A percentile compares a stretch with the other conserved stretches of the same genome.
phyloP scores from a whole-genome alignment of 345 rosid genomes.

The Fremontodendron californicum region DNA sequence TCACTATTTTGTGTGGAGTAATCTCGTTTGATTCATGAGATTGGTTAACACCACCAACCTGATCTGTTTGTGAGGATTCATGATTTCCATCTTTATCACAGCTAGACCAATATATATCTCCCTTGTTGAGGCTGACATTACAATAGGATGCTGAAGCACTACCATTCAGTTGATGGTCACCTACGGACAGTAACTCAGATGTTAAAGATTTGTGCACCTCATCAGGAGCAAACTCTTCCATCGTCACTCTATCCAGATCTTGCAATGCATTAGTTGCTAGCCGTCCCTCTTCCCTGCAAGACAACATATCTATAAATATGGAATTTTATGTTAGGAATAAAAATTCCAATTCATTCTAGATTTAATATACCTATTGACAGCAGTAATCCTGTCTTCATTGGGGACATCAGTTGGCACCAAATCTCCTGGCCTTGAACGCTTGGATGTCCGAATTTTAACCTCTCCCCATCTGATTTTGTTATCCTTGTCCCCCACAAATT shows the following conservation, averaged over 20 bases:
- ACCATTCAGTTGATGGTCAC: slow-evolving; percentile 7
- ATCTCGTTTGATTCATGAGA: slow-evolving; percentile 37
- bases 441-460: slow-evolving; percentile 42
- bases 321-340: slow-evolving; percentile 7
- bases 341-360: slow-evolving; percentile 19
- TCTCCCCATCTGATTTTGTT: slow-evolving; percentile 51
- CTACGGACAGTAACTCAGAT: slow-evolving; percentile 9
- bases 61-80: slow-evolving; percentile 15
- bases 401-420: slow-evolving; percentile 22
- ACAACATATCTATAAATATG: slow-evolving; percentile 17
- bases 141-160: slow-evolving; percentile 16
- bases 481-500: slow-evolving; percentile 38
- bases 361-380: slow-evolving; percentile 38
- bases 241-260: slow-evolving; percentile 19
- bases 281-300: slow-evolving; percentile 48
- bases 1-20: slow-evolving; percentile 43
- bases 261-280: slow-evolving; percentile 27
- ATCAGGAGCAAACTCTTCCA: slow-evolving; percentile 19
- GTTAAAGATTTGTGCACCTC: slow-evolving; percentile 22
- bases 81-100: slow-evolving; percentile 15
- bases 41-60: slow-evolving; percentile 26
- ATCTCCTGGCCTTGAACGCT: slow-evolving; percentile 29
- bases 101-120: slow-evolving; percentile 12
- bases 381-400: neutral
- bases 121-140: slow-evolving; percentile 3